These are phyloP conservation scores for Chrysophaeum taylorii DNA, from an alignment of 352 stramenopile species.

Conservation along the genomic window DNA sequence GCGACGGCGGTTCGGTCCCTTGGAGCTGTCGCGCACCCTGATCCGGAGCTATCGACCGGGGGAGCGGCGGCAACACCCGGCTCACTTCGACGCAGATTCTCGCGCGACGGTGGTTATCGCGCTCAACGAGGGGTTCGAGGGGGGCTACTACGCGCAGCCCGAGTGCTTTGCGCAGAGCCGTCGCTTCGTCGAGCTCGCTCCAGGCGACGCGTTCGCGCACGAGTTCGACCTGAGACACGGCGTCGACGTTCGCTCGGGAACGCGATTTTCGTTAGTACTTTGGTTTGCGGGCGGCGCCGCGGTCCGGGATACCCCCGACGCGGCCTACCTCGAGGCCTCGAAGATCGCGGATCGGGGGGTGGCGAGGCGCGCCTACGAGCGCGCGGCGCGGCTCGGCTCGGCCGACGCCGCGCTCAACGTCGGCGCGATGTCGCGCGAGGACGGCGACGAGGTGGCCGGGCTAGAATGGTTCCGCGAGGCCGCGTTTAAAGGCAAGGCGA, in stretches of 20 bases:
- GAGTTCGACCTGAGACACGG: background rate
- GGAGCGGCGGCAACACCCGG: too few relatives aligned
- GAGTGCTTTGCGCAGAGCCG: too few relatives aligned
- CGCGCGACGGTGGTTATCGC: too few relatives aligned
- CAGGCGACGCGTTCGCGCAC: background rate
- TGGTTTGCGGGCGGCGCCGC: background rate
- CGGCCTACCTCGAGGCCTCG: background rate
- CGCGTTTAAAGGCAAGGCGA: background rate
- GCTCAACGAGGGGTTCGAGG: too few relatives aligned
- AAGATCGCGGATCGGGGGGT: background rate
- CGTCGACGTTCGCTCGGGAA: background rate
- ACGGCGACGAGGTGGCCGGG: background rate
- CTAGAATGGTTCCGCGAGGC: background rate
- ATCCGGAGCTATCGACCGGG: too few relatives aligned
- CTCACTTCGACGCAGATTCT: too few relatives aligned
- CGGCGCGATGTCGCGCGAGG: background rate
- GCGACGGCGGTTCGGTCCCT: too few relatives aligned
- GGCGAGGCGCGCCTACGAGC: too few relatives aligned
- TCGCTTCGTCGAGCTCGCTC: background rate
- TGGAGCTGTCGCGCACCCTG: too few relatives aligned
- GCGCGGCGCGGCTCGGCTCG: background rate
- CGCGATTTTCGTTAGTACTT: background rate
- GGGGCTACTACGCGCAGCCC: too few relatives aligned
- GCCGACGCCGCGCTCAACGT: background rate
- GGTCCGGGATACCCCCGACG: background rate